Conservation (phyloP, 768 basidiomycete genomes). For the Neoboletus brunneissimus region DNA sequence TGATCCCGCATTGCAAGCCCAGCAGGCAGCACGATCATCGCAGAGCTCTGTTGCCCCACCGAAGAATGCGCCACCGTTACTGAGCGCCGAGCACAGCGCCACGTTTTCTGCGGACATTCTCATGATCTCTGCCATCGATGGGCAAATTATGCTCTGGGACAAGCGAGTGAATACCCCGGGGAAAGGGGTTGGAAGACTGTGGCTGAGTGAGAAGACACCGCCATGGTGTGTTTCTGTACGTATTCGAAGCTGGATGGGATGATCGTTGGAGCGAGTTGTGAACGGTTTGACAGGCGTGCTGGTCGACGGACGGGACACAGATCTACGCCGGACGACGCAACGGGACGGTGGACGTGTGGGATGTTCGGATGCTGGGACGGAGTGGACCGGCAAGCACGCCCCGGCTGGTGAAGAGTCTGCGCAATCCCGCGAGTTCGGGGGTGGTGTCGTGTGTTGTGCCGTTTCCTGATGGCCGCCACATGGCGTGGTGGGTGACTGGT, state of each 20-base stretch:
- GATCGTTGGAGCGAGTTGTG: slow-evolving; percentile 2
- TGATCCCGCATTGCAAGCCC: slow-evolving; percentile 22
- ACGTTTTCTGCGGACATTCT: slow-evolving; percentile 78
- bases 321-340: slow-evolving; percentile 91
- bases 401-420: slow-evolving; percentile 73
- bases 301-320: slow-evolving; percentile 85
- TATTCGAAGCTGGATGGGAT: slow-evolving; percentile 10
- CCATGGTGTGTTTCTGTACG: slow-evolving; percentile 95
- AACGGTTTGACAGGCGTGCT: slow-evolving; percentile 68
- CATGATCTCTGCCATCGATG: slow-evolving; percentile 88
- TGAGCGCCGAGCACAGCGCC: slow-evolving; percentile 58
- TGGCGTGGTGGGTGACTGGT: slow-evolving; percentile 67
- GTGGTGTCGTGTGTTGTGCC: slow-evolving; percentile 89
- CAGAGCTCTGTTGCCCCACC: slow-evolving; percentile 49
- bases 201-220: slow-evolving; percentile 89
- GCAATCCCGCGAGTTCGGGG: slow-evolving; percentile 85
- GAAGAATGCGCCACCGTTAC: slow-evolving; percentile 72
- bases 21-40: slow-evolving; percentile 26
- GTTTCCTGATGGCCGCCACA: slow-evolving; percentile 88
- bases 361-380: slow-evolving; percentile 76
- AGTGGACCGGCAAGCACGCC: slow-evolving; percentile 65
- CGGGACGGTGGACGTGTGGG: slow-evolving; percentile 91
- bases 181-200: slow-evolving; percentile 76
- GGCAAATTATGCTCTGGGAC: slow-evolving; percentile 92
- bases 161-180: slow-evolving; percentile 63